These are phyloP conservation scores for Erysimum cheiri DNA, from an alignment of 441 rosid genomes.

Conservation along the genomic window DNA sequence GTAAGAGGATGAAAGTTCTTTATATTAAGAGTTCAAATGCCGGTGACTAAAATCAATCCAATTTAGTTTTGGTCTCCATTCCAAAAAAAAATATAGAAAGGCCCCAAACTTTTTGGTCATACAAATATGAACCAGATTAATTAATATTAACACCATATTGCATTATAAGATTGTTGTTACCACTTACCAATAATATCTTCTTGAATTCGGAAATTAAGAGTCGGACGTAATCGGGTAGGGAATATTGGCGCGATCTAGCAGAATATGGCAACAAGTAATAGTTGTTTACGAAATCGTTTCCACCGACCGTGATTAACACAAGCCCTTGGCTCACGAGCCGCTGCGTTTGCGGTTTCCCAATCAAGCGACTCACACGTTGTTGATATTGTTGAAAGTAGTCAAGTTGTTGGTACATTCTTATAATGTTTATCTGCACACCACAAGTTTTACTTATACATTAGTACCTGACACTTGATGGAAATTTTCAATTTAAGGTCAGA, in stretches of 20 bases:
- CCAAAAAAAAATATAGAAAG: background rate
- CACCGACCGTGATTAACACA: conserved; percentile 60
- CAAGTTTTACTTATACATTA: background rate
- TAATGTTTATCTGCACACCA: conserved; percentile 52
- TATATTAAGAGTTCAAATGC: background rate
- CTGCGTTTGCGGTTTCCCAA: conserved; percentile 46
- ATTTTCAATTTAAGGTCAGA: background rate
- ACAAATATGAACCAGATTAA: background rate
- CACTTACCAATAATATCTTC: conserved; percentile 49
- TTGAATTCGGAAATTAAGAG: conserved; percentile 55
- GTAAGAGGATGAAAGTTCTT: background rate
- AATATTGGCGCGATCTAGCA: conserved; percentile 59
- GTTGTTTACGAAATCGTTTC: conserved; percentile 71
- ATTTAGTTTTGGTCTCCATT: background rate
- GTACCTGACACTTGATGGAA: background rate
- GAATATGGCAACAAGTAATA: conserved; percentile 64
- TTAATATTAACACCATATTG: background rate
- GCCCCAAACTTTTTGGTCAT: background rate
- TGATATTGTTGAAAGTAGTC: conserved; percentile 58
- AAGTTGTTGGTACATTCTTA: conserved; percentile 57
- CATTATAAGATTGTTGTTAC: background rate
- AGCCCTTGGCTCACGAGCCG: conserved; percentile 53
- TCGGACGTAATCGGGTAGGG: conserved; percentile 54
- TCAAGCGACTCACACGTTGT: conserved; percentile 46
- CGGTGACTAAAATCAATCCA: background rate